These are phyloP conservation scores for Aspergillus uvarum DNA, from an alignment of 2,329 filamentous ascomycete genomes.

Conservation along the genomic window DNA sequence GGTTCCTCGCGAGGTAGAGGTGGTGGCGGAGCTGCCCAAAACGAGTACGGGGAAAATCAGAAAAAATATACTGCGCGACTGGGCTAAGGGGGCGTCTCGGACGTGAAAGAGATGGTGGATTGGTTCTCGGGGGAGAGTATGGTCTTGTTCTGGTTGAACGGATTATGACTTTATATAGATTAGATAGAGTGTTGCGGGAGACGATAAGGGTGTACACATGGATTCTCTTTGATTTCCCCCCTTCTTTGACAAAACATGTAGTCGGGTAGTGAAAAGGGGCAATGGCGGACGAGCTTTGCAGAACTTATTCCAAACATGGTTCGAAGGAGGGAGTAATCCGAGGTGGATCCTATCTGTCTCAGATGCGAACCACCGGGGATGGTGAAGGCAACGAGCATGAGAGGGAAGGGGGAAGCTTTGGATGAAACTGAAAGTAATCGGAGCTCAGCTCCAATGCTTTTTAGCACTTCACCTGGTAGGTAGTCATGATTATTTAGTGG, in stretches of 20 bases:
- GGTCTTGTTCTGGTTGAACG: neutral
- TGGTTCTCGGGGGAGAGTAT: neutral
- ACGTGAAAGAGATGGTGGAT: constrained; percentile 11
- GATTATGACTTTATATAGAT: neutral
- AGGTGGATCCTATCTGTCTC: neutral
- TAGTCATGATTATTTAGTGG: neutral
- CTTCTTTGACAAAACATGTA: too few relatives aligned
- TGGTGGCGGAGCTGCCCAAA: constrained; percentile 88
- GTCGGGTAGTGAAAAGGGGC: too few relatives aligned
- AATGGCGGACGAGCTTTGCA: neutral
- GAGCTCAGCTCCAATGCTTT: too few relatives aligned
- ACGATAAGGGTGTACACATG: too few relatives aligned
- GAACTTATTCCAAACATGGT: too few relatives aligned
- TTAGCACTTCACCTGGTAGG: neutral
- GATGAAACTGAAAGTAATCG: neutral
- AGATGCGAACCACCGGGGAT: neutral
- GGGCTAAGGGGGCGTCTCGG: constrained; percentile 61
- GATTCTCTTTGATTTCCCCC: too few relatives aligned
- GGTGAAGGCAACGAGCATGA: neutral
- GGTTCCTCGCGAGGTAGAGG: constrained; percentile 70
- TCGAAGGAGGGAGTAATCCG: too few relatives aligned
- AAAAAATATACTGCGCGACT: constrained; percentile 89
- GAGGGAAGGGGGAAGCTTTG: neutral
- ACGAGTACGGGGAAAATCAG: constrained; percentile 95
- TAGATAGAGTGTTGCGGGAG: neutral